Evolutionary conservation across 257 asterid species (phyloP).

Genomic region (Paulownia fortunei): DNA sequence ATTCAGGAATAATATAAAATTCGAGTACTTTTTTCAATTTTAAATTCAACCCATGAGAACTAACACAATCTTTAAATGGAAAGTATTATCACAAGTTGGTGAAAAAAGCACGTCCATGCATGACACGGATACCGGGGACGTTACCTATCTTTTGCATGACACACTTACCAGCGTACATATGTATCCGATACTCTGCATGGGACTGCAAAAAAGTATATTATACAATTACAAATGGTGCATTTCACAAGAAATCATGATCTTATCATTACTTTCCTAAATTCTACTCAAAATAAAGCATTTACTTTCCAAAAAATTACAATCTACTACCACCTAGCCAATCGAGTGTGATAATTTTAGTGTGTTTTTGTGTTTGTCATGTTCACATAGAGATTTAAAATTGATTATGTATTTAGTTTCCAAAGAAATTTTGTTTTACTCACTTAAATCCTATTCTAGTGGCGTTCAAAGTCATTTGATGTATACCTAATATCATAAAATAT

Average conservation of each 20-base stretch:
- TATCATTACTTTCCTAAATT: conserved; percentile 44
- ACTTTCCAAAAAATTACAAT: neutral
- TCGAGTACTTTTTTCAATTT: neutral
- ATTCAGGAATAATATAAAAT: neutral
- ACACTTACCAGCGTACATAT: conserved; percentile 32
- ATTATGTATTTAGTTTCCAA: too few species aligned
- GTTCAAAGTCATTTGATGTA: too few species aligned
- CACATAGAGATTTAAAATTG: too few species aligned
- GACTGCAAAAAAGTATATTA: conserved; percentile 9
- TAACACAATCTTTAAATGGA: conserved; percentile 27
- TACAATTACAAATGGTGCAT: conserved; percentile 23
- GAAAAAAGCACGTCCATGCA: conserved; percentile 46
- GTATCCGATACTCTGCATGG: conserved; percentile 40
- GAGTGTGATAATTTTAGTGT: neutral
- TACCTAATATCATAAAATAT: too few species aligned
- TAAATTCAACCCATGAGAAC: conserved; percentile 15
- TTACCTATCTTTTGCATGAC: conserved; percentile 47
- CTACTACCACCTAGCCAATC: neutral
- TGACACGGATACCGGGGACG: conserved; percentile 41
- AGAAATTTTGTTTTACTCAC: too few species aligned
- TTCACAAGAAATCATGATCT: conserved; percentile 54
- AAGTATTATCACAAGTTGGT: neutral
- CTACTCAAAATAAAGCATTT: neutral
- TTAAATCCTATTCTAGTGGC: too few species aligned
- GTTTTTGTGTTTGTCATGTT: too few species aligned